These are phyloP conservation scores for Xylaria telfairii DNA, from an alignment of 495 filamentous ascomycete species.

Conservation along the genomic window DNA sequence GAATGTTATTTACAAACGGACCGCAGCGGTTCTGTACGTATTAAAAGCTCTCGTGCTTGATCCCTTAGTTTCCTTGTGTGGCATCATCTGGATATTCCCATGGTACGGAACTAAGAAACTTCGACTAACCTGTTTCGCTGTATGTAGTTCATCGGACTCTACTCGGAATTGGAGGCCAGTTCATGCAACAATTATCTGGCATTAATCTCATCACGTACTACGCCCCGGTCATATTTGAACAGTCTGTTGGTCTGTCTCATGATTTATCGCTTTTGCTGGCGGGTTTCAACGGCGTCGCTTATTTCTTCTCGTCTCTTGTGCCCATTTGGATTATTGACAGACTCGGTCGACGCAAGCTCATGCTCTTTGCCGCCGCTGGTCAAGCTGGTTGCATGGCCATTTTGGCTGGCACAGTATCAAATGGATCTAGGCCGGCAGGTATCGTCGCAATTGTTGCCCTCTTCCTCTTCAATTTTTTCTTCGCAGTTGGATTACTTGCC, in stretches of 20 bases:
- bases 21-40: conserved; percentile 48
- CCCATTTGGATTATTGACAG: conserved; percentile 56
- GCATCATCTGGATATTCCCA: too few species aligned
- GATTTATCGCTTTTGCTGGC: conserved; percentile 58
- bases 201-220: conserved; percentile 63
- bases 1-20: conserved; percentile 54
- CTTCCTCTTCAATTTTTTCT: conserved; percentile 52
- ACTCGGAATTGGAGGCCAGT: conserved; percentile 58
- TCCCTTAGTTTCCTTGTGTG: too few species aligned
- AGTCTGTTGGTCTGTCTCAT: conserved; percentile 58
- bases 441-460: conserved; percentile 47
- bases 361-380: conserved; percentile 54
- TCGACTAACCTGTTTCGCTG: too few species aligned
- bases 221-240: conserved; percentile 58
- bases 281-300: conserved; percentile 53
- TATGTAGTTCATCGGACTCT: conserved; percentile 52
- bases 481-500: conserved; percentile 47
- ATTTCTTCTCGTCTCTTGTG: conserved; percentile 46
- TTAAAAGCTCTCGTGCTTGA: too few species aligned
- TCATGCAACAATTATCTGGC: conserved; percentile 58
- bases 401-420: conserved; percentile 45
- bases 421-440: conserved; percentile 42
- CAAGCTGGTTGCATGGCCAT: conserved; percentile 46
- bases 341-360: conserved; percentile 56
- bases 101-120: too few species aligned